Conservation (phyloP, 108 stramenopile genomes). For the Cyclotella atomus region DNA sequence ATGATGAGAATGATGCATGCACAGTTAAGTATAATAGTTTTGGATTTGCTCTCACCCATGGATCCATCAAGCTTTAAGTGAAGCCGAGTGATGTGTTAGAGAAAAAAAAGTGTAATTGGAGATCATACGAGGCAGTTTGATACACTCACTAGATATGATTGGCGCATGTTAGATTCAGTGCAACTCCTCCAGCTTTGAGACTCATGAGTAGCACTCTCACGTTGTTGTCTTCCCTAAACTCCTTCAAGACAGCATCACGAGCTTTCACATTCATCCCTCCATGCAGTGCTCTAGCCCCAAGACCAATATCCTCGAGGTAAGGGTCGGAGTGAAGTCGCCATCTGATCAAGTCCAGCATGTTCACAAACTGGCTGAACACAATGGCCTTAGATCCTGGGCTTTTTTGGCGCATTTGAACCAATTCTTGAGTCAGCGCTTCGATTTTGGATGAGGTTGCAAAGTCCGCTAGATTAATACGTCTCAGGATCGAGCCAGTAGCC, state of each 20-base stretch:
- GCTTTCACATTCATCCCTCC: slow-evolving; percentile 94
- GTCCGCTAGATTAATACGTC: slow-evolving; percentile 91
- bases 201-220: slow-evolving; percentile 94
- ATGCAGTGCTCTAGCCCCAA: slow-evolving; percentile 82
- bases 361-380: slow-evolving; percentile 97
- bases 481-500: slow-evolving; percentile 82
- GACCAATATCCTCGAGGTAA: slow-evolving; percentile 73
- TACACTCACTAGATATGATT: slow-evolving; percentile 93
- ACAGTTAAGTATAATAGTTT: no score
- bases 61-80: slow-evolving; percentile 93
- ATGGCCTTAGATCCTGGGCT: slow-evolving; percentile 96
- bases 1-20: not conserved
- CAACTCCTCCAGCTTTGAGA: slow-evolving; percentile 97
- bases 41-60: no score
- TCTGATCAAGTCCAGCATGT: slow-evolving; percentile 95
- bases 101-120: no score
- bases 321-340: slow-evolving; percentile 93
- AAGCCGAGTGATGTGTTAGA: no score
- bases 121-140: no score
- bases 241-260: slow-evolving; percentile 81
- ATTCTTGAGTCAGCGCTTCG: slow-evolving; percentile 93
- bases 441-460: slow-evolving; percentile 97
- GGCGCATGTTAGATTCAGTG: slow-evolving; percentile 94
- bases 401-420: slow-evolving; percentile 83
- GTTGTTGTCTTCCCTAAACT: slow-evolving; percentile 84